Evolutionary conservation across 208 protist species (phyloP).

Genomic region (Trypanosomatidae sp.): DNA sequence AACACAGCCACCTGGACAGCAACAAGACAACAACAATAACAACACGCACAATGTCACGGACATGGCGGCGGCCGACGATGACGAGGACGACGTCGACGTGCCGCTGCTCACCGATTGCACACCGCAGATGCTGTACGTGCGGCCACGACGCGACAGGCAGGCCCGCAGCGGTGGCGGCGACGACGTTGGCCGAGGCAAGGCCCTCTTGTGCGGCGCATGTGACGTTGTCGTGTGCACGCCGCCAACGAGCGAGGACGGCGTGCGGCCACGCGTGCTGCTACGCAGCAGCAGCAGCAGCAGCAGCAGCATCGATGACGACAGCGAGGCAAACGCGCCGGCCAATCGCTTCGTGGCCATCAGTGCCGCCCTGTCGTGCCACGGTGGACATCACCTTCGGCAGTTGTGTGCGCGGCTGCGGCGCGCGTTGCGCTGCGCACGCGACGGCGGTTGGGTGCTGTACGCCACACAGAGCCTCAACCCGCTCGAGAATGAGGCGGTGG

Average conservation of each 20-base stretch:
- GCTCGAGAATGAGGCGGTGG: slow-evolving; percentile 91
- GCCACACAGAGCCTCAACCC: slow-evolving; percentile 90
- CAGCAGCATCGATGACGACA: not conserved
- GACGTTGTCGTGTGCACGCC: slow-evolving; percentile 50
- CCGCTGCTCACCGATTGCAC: too few relatives aligned
- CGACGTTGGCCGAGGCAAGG: too few relatives aligned
- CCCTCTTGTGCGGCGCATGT: too few relatives aligned
- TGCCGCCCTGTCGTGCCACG: slow-evolving; percentile 20
- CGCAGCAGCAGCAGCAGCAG: not conserved
- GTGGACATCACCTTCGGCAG: slow-evolving; percentile 20
- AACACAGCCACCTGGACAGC: too few relatives aligned
- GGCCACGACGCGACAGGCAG: too few relatives aligned
- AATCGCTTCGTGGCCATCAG: slow-evolving; percentile 12
- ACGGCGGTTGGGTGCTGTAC: slow-evolving; percentile 79
- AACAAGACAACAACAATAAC: too few relatives aligned
- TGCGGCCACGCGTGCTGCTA: slow-evolving; percentile 25
- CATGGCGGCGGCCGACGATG: too few relatives aligned
- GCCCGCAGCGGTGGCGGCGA: too few relatives aligned
- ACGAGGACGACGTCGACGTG: too few relatives aligned
- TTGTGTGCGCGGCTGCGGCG: slow-evolving; percentile 18
- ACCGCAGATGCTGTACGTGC: too few relatives aligned
- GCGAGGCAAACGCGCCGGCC: not conserved
- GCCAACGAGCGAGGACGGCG: slow-evolving; percentile 39
- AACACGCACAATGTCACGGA: too few relatives aligned
- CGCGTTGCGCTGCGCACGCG: slow-evolving; percentile 6